phyloP scores from a whole-genome alignment of 768 basidiomycete species.

The Suillus subluteus region DNA sequence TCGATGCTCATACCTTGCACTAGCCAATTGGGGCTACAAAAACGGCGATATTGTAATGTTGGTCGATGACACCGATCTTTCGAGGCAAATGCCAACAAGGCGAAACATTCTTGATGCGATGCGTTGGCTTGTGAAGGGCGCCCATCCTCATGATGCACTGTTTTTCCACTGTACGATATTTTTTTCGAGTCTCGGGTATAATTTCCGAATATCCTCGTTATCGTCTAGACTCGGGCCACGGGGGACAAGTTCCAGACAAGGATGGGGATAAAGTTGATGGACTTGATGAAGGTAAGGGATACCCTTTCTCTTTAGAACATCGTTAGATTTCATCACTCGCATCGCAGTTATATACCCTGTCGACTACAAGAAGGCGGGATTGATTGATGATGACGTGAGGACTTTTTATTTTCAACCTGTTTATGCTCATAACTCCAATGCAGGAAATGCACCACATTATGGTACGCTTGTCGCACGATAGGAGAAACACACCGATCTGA shows the following conservation, averaged over 20 bases:
- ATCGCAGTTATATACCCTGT: constrained; percentile 83
- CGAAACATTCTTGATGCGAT: constrained; percentile 59
- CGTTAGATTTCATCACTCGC: neutral
- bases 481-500: neutral
- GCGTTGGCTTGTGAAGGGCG: constrained; percentile 71
- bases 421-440: constrained; percentile 4
- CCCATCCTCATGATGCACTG: constrained; percentile 69
- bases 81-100: constrained; percentile 51
- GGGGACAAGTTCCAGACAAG: constrained; percentile 83
- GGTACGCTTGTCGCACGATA: constrained; percentile 26
- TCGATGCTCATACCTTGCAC: neutral
- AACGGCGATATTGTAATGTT: constrained; percentile 61
- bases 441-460: constrained; percentile 47
- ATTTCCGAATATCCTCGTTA: neutral
- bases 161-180: constrained; percentile 71
- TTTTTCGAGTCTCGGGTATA: neutral
- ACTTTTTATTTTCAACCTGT: neutral
- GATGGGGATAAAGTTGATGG: constrained; percentile 84
- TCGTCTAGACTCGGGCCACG: constrained; percentile 85
- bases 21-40: constrained; percentile 51
- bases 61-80: constrained; percentile 48
- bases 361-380: constrained; percentile 76
- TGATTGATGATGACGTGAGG: constrained; percentile 79
- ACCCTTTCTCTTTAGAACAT: neutral
- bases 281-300: constrained; percentile 69